Percentiles rank a stretch among this genome's conserved stretches.
Evolutionary conservation across 495 filamentous ascomycete genomes (phyloP).

Genomic region (Penicillium robsamsonii): DNA sequence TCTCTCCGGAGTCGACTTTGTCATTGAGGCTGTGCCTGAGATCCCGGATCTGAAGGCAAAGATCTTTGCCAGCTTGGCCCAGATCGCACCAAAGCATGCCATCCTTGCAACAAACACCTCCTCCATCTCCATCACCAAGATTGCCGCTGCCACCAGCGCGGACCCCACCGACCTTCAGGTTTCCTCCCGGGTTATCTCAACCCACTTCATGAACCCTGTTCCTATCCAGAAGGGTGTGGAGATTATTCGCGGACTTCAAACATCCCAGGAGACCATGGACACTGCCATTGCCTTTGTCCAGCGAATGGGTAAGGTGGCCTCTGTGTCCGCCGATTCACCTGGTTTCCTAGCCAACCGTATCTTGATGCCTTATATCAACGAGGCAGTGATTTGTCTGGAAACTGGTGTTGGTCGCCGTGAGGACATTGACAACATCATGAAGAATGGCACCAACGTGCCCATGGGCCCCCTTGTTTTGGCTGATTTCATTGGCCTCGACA

Average conservation of each 20-base stretch:
- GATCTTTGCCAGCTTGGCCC: conserved; percentile 82
- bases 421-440: conserved; percentile 97
- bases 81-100: conserved; percentile 80
- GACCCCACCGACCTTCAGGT: conserved; percentile 77
- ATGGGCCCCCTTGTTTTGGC: conserved; percentile 95
- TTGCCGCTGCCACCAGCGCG: conserved; percentile 77
- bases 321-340: conserved; percentile 81
- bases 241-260: conserved; percentile 93
- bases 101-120: conserved; percentile 97
- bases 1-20: conserved; percentile 85
- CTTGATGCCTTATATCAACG: conserved; percentile 99
- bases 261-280: conserved; percentile 73
- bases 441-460: conserved; percentile 96
- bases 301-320: conserved; percentile 90
- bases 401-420: conserved; percentile 84
- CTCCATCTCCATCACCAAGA: conserved; percentile 94
- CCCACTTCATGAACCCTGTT: conserved; percentile 99
- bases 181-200: conserved; percentile 85
- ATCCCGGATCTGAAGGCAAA: conserved; percentile 80
- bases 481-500: conserved; percentile 97
- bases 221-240: conserved; percentile 97
- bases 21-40: conserved; percentile 97
- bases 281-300: conserved; percentile 84
- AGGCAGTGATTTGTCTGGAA: conserved; percentile 94
- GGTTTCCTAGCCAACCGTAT: conserved; percentile 97